A percentile compares a stretch with the other conserved stretches of the same genome.
phyloP scores from a whole-genome alignment of 1,284 basidiomycete species.

The Pyrrhoderma noxium region DNA sequence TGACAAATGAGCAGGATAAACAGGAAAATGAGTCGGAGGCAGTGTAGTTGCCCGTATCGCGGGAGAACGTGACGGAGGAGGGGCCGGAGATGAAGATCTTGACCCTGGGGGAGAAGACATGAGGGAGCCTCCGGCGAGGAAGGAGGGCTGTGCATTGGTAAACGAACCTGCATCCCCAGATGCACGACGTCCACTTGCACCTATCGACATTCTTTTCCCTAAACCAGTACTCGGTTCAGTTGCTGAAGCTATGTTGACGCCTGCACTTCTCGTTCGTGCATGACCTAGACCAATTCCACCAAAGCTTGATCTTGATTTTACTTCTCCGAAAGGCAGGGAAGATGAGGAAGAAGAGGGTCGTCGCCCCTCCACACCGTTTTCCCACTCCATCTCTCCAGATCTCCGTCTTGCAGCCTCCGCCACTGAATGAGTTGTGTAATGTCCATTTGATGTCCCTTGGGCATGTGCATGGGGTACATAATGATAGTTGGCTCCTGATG shows the following conservation, averaged over 20 bases:
- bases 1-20: background rate
- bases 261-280: background rate
- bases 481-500: background rate
- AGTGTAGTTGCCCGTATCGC: background rate
- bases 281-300: background rate
- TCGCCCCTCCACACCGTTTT: background rate
- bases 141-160: background rate
- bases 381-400: constrained; percentile 1
- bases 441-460: no score
- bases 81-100: background rate
- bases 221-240: background rate
- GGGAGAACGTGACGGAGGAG: background rate
- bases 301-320: background rate
- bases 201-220: no score
- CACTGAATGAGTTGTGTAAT: no score
- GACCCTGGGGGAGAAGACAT: no score
- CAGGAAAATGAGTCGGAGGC: background rate
- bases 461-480: no score
- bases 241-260: background rate
- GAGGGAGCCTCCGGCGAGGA: no score
- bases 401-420: background rate
- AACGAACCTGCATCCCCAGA: background rate
- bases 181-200: constrained; percentile 1
- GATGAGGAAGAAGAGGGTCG: no score
- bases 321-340: background rate